A percentile compares a stretch with the other conserved stretches of the same genome.
These are phyloP conservation scores for Xylaria cubensis DNA, from an alignment of 495 filamentous ascomycete genomes.

Conservation along the genomic window DNA sequence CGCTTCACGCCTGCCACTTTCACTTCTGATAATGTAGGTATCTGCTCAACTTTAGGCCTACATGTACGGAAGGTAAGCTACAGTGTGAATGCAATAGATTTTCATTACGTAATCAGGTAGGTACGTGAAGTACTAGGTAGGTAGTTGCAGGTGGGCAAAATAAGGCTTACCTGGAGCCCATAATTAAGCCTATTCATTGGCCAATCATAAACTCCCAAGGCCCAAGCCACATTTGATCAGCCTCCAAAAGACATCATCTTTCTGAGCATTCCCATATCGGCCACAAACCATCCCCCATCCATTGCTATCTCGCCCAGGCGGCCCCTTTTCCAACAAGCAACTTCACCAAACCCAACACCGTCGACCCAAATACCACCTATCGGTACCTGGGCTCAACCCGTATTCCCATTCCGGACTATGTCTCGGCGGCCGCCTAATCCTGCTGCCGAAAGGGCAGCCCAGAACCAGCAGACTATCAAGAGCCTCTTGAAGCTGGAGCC, in stretches of 20 bases:
- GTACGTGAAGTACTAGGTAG: neutral
- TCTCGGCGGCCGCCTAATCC: slow-evolving; percentile 83
- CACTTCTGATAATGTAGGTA: no score
- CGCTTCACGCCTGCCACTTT: neutral
- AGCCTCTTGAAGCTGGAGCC: slow-evolving; percentile 86
- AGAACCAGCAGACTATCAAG: slow-evolving; percentile 92
- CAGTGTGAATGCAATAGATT: neutral
- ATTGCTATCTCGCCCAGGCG: neutral
- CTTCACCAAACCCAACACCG: neutral
- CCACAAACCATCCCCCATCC: slow-evolving; percentile 17
- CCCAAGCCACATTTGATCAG: slow-evolving; percentile 25
- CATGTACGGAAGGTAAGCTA: neutral
- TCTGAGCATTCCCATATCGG: neutral
- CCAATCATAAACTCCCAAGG: slow-evolving; percentile 9
- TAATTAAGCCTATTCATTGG: neutral
- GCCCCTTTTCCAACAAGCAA: neutral
- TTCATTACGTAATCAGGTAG: neutral
- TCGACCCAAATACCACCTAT: neutral
- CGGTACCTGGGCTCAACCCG: neutral
- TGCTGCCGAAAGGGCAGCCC: slow-evolving; percentile 80
- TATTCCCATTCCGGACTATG: slow-evolving; percentile 57
- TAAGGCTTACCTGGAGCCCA: neutral
- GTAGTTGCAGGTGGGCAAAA: neutral
- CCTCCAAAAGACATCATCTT: slow-evolving; percentile 28
- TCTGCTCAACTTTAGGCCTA: no score